Percentiles rank a stretch among this genome's conserved stretches.
Conservation (phyloP, 2,329 filamentous ascomycete species). For the Apiospora phragmitis region DNA sequence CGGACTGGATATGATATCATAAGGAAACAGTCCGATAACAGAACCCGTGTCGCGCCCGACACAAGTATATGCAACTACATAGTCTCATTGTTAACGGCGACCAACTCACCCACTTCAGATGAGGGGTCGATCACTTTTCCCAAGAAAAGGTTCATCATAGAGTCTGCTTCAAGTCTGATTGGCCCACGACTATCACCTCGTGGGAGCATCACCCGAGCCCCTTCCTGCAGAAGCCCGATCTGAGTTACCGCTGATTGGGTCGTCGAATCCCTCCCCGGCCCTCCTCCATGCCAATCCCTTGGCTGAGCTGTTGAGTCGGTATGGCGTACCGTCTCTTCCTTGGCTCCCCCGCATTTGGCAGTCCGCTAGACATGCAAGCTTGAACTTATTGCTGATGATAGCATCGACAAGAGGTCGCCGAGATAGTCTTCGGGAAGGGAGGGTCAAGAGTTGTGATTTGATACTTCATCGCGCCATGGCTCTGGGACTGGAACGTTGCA, state of each 20-base stretch:
- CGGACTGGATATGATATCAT: background rate
- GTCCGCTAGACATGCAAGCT: background rate
- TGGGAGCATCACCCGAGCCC: background rate
- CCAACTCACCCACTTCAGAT: background rate
- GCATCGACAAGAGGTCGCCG: background rate
- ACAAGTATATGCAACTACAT: no score
- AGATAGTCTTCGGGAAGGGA: background rate
- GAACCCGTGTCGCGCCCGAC: background rate
- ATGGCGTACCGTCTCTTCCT: background rate
- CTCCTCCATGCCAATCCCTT: background rate
- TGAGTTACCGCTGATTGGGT: background rate
- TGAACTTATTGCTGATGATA: background rate
- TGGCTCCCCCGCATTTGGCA: background rate
- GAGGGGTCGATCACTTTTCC: background rate
- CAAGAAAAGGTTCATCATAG: background rate
- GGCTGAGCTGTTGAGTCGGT: background rate
- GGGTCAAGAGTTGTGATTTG: background rate
- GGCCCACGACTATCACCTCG: background rate
- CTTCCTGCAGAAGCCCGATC: background rate
- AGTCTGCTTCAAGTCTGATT: background rate
- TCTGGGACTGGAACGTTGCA: constrained; percentile 3
- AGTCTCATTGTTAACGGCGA: background rate
- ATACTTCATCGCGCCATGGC: background rate
- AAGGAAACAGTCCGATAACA: background rate
- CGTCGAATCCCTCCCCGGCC: background rate